phyloP scores from a whole-genome alignment of 176 grass and related monocot species.

The Tuctoria greenei region DNA sequence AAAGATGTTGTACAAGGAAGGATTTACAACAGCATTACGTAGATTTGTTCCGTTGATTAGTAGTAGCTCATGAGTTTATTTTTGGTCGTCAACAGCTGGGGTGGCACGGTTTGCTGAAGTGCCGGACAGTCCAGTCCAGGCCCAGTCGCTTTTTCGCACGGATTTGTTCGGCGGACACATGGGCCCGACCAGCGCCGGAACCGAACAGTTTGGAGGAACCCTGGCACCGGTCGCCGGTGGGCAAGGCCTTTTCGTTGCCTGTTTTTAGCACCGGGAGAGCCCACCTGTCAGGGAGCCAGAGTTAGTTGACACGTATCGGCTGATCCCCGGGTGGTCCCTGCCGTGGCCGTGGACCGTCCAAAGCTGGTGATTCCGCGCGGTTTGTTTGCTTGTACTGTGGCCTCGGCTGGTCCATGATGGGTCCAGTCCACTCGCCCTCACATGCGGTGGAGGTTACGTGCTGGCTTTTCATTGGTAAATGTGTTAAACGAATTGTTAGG shows the following conservation, averaged over 20 bases:
- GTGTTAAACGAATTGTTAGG: conserved; percentile 1
- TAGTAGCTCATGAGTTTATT: neutral
- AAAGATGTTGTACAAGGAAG: no score
- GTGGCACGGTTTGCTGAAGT: neutral
- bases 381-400: neutral
- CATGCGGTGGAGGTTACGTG: neutral
- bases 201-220: conserved; percentile 22
- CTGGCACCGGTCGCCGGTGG: conserved; percentile 12
- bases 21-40: no score
- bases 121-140: neutral
- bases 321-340: conserved; percentile 19
- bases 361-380: conserved; percentile 2
- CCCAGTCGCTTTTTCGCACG: neutral
- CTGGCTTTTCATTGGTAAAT: conserved; percentile 2
- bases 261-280: conserved; percentile 4
- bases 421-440: conserved; percentile 12
- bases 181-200: conserved; percentile 16
- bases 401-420: conserved; percentile 36
- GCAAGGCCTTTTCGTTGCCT: conserved; percentile 38
- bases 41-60: no score
- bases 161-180: neutral
- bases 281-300: neutral
- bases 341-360: conserved; percentile 23
- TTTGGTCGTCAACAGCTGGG: conserved; percentile 21
- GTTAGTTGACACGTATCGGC: conserved; percentile 40